Conservation (phyloP, 768 basidiomycete species). For the Lactarius sanguifluus region DNA sequence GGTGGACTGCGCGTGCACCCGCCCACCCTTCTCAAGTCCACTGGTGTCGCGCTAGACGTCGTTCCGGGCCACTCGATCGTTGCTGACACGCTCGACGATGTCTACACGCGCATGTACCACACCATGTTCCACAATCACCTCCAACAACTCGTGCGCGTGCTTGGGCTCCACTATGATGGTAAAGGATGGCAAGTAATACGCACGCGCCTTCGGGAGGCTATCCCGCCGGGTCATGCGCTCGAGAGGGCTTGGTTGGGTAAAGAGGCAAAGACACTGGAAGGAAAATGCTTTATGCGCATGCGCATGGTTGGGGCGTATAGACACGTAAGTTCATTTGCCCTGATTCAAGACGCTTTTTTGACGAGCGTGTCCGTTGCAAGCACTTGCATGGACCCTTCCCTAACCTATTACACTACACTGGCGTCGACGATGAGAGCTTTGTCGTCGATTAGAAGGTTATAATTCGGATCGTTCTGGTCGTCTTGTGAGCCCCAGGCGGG, state of each 20-base stretch:
- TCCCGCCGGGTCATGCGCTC: conserved; percentile 49
- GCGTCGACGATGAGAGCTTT: conserved; percentile 31
- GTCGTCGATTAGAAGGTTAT: conserved; percentile 2
- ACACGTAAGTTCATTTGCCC: conserved; percentile 43
- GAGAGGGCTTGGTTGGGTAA: conserved; percentile 52
- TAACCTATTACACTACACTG: conserved; percentile 53
- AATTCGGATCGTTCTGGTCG: background rate
- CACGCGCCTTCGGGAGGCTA: conserved; percentile 42
- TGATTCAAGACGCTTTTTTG: conserved; percentile 2
- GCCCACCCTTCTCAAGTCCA: conserved; percentile 48
- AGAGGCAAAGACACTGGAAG: conserved; percentile 48
- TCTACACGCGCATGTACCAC: conserved; percentile 59
- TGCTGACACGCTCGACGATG: conserved; percentile 51
- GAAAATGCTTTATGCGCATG: conserved; percentile 61
- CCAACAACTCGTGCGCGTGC: conserved; percentile 57
- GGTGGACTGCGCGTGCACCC: conserved; percentile 56
- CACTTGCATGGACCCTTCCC: conserved; percentile 56
- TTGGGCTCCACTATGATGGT: conserved; percentile 56
- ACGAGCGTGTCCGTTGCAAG: conserved; percentile 34
- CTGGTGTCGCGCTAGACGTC: conserved; percentile 50
- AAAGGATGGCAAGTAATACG: conserved; percentile 53
- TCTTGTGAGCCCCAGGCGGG: background rate
- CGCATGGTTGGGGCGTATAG: conserved; percentile 56
- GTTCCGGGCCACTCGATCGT: conserved; percentile 43
- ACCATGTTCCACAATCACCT: conserved; percentile 59